Evolutionary conservation across 805 yeast species (phyloP), one percentile per base, ranked within the genome.

Genomic region (Yamadazyma tumulicola): DNA sequence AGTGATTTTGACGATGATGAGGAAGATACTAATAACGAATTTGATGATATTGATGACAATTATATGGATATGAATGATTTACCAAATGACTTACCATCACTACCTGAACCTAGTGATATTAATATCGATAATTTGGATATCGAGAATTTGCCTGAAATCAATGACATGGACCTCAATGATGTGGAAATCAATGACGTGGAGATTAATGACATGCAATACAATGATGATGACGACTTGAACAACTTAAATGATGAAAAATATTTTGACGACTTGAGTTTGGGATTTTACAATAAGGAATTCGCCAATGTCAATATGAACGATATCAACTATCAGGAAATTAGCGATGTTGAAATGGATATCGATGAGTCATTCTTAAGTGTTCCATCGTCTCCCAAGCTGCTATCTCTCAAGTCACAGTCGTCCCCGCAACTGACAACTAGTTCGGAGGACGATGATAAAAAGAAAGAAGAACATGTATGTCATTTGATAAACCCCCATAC

Each of bases 401-500:
- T n/a, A n/a, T n/a, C n/a, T n/a, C n/a, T n/a, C n/a, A n/a, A n/a
- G n/a, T n/a, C n/a, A n/a, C 23, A 20, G 11, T 26, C 29, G 17
- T n/a, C 29, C 7, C 19, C 16, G n/a, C 17, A 10, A 26, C 29
- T 19, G 8, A 26, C 9, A 11, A 12, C 14, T 11, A 12, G 16
- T 13, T 12, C 27, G 9, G 29, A 28, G 13, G 14, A 18, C 8
- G 29, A 34, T 13, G 37, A 25, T 13, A 10, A 32, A 29, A 26
- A 26, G 19, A 26, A 12, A 15, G 29, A 26, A n/a, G 26, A 27
- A n/a, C 81, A 81, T 45, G 70, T 75, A 42, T 82, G 89, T 54
- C 66, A 62, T 36, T 64, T 80, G 56, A 57, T 71, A 7, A 78
- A 78, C 47, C 82, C 85, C 4, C 54, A 73, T 18, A 76, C 85